These are phyloP conservation scores for Corylus heterophylla DNA, from an alignment of 306 rosid species.

Conservation along the genomic window DNA sequence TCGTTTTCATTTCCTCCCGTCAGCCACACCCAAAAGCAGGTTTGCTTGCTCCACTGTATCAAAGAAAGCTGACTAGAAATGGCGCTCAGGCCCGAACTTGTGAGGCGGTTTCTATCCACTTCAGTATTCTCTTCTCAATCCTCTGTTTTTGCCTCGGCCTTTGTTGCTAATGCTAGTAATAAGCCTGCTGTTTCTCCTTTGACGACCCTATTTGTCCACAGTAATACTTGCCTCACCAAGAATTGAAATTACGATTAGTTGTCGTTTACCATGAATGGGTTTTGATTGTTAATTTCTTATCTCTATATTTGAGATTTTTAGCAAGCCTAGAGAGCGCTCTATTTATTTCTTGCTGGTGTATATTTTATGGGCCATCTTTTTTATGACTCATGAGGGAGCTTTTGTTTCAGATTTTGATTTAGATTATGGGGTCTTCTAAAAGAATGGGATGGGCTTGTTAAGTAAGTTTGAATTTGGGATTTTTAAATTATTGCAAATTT, in stretches of 20 bases:
- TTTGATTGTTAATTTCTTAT: not conserved
- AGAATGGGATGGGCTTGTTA: not conserved
- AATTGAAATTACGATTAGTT: not conserved
- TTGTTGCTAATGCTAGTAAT: not conserved
- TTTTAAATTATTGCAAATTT: not conserved
- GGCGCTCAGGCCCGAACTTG: not conserved
- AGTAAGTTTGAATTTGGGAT: not conserved
- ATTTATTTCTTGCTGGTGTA: not conserved
- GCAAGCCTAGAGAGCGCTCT: not conserved
- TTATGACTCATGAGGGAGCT: not conserved
- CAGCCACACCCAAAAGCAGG: not conserved
- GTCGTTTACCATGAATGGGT: not conserved
- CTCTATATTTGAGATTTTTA: not conserved
- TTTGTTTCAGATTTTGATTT: not conserved
- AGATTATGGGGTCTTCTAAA: not conserved
- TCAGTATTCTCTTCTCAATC: constrained; percentile 1
- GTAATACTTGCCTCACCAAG: not conserved
- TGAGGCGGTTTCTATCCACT: not conserved
- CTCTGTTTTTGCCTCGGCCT: not conserved
- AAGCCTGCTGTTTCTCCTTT: not conserved
- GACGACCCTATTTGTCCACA: constrained; percentile 1
- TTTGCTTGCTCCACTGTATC: not conserved
- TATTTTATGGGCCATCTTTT: too few species aligned
- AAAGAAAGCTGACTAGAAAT: not conserved
- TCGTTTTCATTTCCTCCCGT: not conserved